Evolutionary conservation across 2,329 filamentous ascomycete genomes (phyloP).

Genomic region (Sporothrix globosa): DNA sequence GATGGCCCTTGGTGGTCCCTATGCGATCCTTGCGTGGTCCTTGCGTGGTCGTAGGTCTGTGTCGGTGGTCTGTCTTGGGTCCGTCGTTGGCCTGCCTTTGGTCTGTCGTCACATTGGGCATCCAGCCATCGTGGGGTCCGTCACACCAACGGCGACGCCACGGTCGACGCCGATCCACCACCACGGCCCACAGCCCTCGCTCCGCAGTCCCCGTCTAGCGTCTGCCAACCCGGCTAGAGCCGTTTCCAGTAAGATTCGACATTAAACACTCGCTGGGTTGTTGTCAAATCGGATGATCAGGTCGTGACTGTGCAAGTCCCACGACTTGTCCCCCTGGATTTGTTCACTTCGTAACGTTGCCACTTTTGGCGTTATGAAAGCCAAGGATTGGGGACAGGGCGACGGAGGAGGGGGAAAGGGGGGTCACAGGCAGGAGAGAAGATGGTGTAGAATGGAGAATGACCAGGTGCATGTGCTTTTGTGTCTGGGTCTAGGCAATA

Average conservation of each 20-base stretch:
- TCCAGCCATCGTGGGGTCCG: neutral
- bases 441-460: conserved; percentile 7
- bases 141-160: too few relatives aligned
- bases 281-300: conserved; percentile 4
- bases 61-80: too few relatives aligned
- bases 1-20: too few relatives aligned
- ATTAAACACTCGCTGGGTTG: neutral
- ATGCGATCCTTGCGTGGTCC: too few relatives aligned
- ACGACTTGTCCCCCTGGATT: too few relatives aligned
- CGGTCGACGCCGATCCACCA: too few relatives aligned
- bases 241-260: conserved; percentile 20
- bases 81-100: neutral
- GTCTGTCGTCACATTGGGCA: conserved; percentile 5
- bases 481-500: too few relatives aligned
- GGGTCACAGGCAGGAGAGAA: neutral
- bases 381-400: neutral
- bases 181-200: too few relatives aligned
- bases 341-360: conserved; percentile 20
- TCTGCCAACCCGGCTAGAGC: conserved; percentile 19
- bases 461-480: neutral
- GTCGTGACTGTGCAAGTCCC: neutral
- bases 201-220: neutral
- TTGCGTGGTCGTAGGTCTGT: too few relatives aligned
- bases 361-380: conserved; percentile 13
- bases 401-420: neutral